Percentiles rank a stretch among this genome's conserved stretches.
These are phyloP conservation scores for Roridomyces roridus DNA, from an alignment of 768 basidiomycete species.

Conservation along the genomic window DNA sequence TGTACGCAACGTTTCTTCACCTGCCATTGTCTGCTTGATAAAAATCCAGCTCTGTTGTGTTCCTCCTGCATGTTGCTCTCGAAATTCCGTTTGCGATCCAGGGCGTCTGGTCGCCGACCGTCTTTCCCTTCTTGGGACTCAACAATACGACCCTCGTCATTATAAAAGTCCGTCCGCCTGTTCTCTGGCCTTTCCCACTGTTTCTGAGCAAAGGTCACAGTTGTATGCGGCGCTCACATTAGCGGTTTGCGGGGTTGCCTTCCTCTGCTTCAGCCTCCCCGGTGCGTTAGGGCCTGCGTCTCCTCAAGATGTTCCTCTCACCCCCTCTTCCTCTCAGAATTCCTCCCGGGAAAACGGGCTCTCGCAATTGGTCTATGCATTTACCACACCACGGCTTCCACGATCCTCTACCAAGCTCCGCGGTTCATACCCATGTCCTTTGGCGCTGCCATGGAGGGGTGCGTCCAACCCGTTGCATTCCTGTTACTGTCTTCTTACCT, in stretches of 20 bases:
- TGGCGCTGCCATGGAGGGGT: constrained; percentile 67
- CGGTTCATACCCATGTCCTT: constrained; percentile 81
- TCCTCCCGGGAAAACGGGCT: constrained; percentile 85
- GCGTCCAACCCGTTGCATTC: constrained; percentile 43
- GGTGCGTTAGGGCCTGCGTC: constrained; percentile 48
- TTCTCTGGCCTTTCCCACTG: neutral
- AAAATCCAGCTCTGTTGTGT: constrained; percentile 61
- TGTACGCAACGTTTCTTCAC: constrained; percentile 38
- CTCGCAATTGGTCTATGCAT: constrained; percentile 77
- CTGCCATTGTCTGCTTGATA: neutral
- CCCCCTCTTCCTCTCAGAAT: constrained; percentile 51
- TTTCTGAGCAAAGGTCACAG: constrained; percentile 40
- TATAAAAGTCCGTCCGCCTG: constrained; percentile 64
- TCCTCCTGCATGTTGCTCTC: constrained; percentile 80
- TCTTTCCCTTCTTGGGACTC: constrained; percentile 77
- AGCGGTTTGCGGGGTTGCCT: constrained; percentile 62
- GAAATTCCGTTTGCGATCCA: constrained; percentile 82
- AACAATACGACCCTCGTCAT: constrained; percentile 83
- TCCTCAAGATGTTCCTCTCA: neutral
- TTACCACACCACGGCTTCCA: constrained; percentile 78
- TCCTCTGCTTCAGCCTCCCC: constrained; percentile 75
- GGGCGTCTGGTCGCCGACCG: constrained; percentile 67
- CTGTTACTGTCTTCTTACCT: neutral
- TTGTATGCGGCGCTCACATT: constrained; percentile 70
- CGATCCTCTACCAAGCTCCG: constrained; percentile 76